Evolutionary conservation across 331 rosid genomes (phyloP), one percentile per base, ranked within the genome.

Genomic region (Prunus yedoensis): DNA sequence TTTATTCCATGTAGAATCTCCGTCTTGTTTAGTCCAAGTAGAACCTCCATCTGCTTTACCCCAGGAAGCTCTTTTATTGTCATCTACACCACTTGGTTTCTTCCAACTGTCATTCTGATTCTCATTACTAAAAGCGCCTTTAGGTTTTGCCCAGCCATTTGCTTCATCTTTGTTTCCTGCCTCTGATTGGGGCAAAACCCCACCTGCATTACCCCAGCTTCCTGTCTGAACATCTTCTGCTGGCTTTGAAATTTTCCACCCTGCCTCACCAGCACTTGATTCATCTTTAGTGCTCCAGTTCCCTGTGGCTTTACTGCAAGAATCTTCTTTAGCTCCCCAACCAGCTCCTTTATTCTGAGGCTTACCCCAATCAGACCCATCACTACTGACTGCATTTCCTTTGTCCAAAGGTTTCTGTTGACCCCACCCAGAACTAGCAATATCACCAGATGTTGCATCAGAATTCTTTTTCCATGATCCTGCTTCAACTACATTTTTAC

Each of bases 401-500:
- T 74, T 46, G 30, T 65, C 83, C 76, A 70, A 67, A 30, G 83
- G 49, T 64, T 72, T 71, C 75, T 66, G 79, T 61, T 65, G 79
- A 66, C 30, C 56, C 62, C 82, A 41, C 43, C 67, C 74, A 67
- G 70, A 30, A 58, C 74, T 41, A 5, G 20, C 16, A 47, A 15
- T 72, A n/a, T 65, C 70, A 43, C 27, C 51, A 65, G 70, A 17
- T 35, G 28, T 3, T 18, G 30, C 51, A 38, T 13, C 70, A 45
- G 50, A 38, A 52, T 49, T 71, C 62, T 73, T 84, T 66, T 60
- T 70, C 80, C 85, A 77, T 50, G 77, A 41, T 49, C 67, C 83
- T 32, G 82, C 75, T 57, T 73, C 89, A 65, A 53, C 82, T 7
- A 9, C 70, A 56, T 45, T 23, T 76, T 79, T 79, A 70, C 69